These are phyloP conservation scores for Aspergillus ellipticus DNA, from an alignment of 495 filamentous ascomycete genomes.

Conservation along the genomic window DNA sequence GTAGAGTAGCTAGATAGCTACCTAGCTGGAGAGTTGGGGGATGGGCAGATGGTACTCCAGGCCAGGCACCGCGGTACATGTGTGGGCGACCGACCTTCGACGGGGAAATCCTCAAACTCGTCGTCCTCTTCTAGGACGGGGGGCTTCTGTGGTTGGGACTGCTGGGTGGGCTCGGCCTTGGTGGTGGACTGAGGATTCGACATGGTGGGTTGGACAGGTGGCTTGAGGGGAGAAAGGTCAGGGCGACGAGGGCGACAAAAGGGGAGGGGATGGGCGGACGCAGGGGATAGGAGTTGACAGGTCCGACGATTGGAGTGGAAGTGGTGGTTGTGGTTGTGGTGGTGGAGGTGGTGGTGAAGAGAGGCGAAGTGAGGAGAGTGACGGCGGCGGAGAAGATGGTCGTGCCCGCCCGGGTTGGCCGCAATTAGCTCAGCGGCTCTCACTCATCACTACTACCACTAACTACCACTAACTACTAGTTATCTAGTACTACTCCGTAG, in stretches of 20 bases:
- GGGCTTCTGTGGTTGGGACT: slow-evolving; percentile 52
- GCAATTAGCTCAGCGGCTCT: neutral
- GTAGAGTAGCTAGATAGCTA: neutral
- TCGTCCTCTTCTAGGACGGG: slow-evolving; percentile 90
- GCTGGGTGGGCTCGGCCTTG: slow-evolving; percentile 38
- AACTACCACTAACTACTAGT: too few species aligned
- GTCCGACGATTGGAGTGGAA: neutral
- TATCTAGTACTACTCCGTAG: neutral
- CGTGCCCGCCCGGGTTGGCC: too few species aligned
- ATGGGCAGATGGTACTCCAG: neutral
- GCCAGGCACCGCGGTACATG: too few species aligned
- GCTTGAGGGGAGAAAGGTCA: neutral
- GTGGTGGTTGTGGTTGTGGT: neutral
- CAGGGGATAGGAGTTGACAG: neutral
- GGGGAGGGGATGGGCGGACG: neutral
- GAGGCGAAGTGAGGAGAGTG: slow-evolving; percentile 5
- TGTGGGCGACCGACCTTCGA: slow-evolving; percentile 74
- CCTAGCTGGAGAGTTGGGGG: neutral
- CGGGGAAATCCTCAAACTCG: slow-evolving; percentile 98
- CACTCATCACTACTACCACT: too few species aligned
- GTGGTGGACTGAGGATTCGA: slow-evolving; percentile 36
- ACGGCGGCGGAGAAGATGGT: neutral
- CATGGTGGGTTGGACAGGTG: slow-evolving; percentile 28
- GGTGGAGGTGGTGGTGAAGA: neutral
- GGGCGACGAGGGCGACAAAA: neutral